Evolutionary conservation across 78 protist species (phyloP), one percentile per base, ranked within the genome.

Genomic region (Parvularia atlantis): DNA sequence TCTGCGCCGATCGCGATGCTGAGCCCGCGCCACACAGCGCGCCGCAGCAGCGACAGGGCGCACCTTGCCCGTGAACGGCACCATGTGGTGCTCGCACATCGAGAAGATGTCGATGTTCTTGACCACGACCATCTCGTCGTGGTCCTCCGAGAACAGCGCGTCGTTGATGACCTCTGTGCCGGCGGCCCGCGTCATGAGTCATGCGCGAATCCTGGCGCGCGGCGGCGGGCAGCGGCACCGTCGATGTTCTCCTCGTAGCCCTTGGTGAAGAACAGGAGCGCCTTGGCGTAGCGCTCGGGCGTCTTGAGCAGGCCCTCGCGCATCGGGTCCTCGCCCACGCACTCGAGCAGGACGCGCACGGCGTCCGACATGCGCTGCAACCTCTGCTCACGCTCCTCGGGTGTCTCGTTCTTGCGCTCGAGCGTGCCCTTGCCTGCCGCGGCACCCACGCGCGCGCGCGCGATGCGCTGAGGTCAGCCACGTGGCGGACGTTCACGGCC

Each of bases 11-110:
- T n/a, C n/a, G n/a, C 10, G 63, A 17, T n/a, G n/a, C n/a, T n/a
- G n/a, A n/a, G n/a, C n/a, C n/a, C n/a, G n/a, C n/a, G n/a, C n/a
- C n/a, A n/a, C n/a, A n/a, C n/a, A n/a, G n/a, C n/a, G n/a, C n/a
- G n/a, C n/a, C n/a, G n/a, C n/a, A n/a, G n/a, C n/a, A n/a, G n/a
- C n/a, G n/a, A n/a, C 2, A 4, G 28, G 9, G 4, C 56, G 11
- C 35, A 20, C 62, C 78, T 80, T 80, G 16, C 97, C 97, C 66
- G 48, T 35, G 60, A 93, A 93, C 31, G 97, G 97, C 7, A 93
- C 90, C 86, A 93, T 66, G 68, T 93, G 97, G 65, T 93, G 97
- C 74, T 93, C 97, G 65, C 97, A 93, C 61, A 91, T 43, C 36
- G 91, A 80, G 57, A 80, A 85, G 31, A 93, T 66, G 41, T 82